Evolutionary conservation across 2,329 filamentous ascomycete species (phyloP), one percentile per base, ranked within the genome.

Genomic region (Penicillium paneum): DNA sequence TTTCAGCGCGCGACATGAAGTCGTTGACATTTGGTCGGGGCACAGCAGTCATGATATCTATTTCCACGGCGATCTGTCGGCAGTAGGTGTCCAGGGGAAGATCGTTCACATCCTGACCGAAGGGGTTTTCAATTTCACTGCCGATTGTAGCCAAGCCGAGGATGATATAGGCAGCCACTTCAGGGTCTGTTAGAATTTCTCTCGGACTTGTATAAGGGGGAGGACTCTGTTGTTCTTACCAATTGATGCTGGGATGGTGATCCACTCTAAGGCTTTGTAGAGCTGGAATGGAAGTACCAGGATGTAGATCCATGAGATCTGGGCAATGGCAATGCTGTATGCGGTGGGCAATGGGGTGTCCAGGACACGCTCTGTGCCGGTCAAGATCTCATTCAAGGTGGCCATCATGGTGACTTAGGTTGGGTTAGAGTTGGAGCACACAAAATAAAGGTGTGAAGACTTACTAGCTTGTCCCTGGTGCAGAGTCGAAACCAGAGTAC

Each of bases 301-400:
- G 49, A 94, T 85, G 74, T 94, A 95, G 48, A 91, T 82, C 84
- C 89, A 92, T 31, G 90, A 90, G 67, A 94, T 93, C 70, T 95
- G 90, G 19, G 86, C 85, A 70, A 94, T 92, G 64, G 89, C 84
- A 64, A 95, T 94, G 61, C 83, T 85, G 77, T 95, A 95, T 43
- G 90, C 90, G 52, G 91, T 82, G 2, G 90, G 90, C 0, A 95
- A 81, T 1, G 90, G 90, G 0, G 90, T 95, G 70, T 87, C 89
- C 31, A 93, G 83, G 19, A 95, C 86, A 58, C 90, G 87, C 67
- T 94, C 89, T 44, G 85, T 85, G 55, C 86, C 85, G 15, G 83
- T 83, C 62, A 91, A 78, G 52, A 86, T 82, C 61, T 95, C 90
- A 67, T 89, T 90, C 50, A 95, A 76, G 5, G 81, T 72, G 45